Percentiles rank a stretch among this genome's conserved stretches.
Conservation (phyloP, 345 rosid genomes). For the Ceriops decandra region DNA sequence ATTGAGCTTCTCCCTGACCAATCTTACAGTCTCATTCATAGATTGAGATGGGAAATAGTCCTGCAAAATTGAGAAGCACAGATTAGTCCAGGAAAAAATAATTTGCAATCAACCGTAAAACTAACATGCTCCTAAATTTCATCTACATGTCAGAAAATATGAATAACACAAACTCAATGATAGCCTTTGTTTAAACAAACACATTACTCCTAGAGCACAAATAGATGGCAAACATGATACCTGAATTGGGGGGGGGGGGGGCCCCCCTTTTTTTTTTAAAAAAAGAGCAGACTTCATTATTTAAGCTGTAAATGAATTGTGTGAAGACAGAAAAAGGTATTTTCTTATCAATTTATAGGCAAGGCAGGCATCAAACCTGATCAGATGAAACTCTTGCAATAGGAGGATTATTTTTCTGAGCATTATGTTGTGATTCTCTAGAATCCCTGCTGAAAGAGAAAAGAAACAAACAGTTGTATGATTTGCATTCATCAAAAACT, state of each 20-base stretch:
- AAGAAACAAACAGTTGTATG: conserved; percentile 3
- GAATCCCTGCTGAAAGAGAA: conserved; percentile 26
- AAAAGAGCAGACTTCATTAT: too few relatives aligned
- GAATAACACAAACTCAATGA: too few relatives aligned
- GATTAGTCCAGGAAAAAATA: not conserved
- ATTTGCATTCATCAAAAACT: not conserved
- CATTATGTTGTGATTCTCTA: conserved; percentile 31
- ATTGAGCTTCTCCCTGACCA: conserved; percentile 74
- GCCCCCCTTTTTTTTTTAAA: too few relatives aligned
- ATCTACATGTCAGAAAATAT: too few relatives aligned
- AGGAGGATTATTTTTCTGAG: conserved; percentile 30
- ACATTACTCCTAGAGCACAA: too few relatives aligned
- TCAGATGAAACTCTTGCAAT: conserved; percentile 60
- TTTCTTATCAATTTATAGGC: not conserved
- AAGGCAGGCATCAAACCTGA: conserved; percentile 40
- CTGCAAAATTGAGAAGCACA: conserved; percentile 29
- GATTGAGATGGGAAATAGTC: conserved; percentile 73
- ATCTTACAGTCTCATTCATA: conserved; percentile 74
- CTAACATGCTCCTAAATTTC: not conserved
- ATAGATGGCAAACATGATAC: too few relatives aligned
- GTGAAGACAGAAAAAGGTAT: not conserved
- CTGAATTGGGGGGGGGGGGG: too few relatives aligned
- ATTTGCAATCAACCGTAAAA: not conserved
- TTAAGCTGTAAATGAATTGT: not conserved
- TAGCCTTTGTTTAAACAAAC: too few relatives aligned